These are phyloP conservation scores for Phycomyces nitens DNA, from an alignment of 192 early-diverging fungal genomes.

Conservation along the genomic window DNA sequence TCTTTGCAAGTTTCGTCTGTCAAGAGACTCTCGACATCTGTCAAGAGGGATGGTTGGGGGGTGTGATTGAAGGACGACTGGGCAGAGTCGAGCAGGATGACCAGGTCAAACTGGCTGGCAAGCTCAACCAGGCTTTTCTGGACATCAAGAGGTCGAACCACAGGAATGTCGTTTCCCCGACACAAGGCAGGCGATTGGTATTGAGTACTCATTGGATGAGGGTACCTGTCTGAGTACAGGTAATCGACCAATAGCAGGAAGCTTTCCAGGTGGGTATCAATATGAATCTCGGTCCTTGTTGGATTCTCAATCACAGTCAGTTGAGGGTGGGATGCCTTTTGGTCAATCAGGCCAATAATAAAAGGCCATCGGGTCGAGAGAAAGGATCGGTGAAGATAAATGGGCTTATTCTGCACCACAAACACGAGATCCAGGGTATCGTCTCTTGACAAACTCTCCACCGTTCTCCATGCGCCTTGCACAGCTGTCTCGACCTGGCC, in stretches of 20 bases:
- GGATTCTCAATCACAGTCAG: background rate
- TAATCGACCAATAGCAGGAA: constrained; percentile 48
- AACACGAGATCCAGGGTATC: constrained; percentile 46
- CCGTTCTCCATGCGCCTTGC: constrained; percentile 12
- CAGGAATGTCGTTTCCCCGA: background rate
- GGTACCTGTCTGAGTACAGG: constrained; percentile 48
- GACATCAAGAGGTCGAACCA: constrained; percentile 3
- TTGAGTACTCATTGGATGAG: constrained; percentile 40
- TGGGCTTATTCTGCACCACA: constrained; percentile 30
- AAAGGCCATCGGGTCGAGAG: background rate
- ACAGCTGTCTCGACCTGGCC: background rate
- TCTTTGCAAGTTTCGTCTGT: background rate
- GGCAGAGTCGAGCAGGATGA: constrained; percentile 38
- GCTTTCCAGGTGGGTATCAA: constrained; percentile 30
- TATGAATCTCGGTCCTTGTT: constrained; percentile 5
- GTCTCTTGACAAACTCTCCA: background rate
- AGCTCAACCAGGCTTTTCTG: constrained; percentile 39
- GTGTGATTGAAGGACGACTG: constrained; percentile 36
- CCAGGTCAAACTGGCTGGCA: constrained; percentile 29
- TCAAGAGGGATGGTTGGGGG: constrained; percentile 28
- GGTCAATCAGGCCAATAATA: too few species aligned
- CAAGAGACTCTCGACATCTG: constrained; percentile 22
- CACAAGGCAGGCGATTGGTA: constrained; percentile 6
- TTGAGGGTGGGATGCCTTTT: background rate
- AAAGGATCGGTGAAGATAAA: constrained; percentile 41